Evolutionary conservation across 1,139 yeast genomes (phyloP).

Genomic region (Chernovozyma aurita): DNA sequence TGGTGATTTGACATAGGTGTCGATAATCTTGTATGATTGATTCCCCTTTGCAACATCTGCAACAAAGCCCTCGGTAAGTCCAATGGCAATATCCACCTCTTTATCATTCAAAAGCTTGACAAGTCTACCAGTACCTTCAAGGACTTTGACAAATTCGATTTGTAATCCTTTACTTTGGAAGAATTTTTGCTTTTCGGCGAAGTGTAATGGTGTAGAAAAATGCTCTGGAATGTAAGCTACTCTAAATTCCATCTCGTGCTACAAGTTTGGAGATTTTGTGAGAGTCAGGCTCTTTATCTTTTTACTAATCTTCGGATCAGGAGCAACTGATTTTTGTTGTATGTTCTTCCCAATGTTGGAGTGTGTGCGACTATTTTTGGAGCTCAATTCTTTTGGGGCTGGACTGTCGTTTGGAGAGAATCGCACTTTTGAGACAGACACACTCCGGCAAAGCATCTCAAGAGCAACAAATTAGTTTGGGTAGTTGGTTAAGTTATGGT

Average conservation of each 20-base stretch:
- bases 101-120: conserved; percentile 64
- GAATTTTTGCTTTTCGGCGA: conserved; percentile 61
- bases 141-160: conserved; percentile 66
- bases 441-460: too few relatives aligned
- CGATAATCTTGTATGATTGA: conserved; percentile 58
- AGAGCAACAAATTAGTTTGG: too few relatives aligned
- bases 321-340: too few relatives aligned
- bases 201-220: conserved; percentile 78
- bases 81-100: conserved; percentile 75
- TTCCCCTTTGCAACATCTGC: conserved; percentile 76
- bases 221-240: conserved; percentile 92
- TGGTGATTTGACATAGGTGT: conserved; percentile 82
- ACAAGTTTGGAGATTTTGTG: too few relatives aligned
- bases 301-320: too few relatives aligned
- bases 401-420: too few relatives aligned
- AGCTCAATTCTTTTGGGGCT: too few relatives aligned
- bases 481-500: too few relatives aligned
- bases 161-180: conserved; percentile 43
- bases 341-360: too few relatives aligned
- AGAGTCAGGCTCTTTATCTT: neutral
- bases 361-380: too few relatives aligned
- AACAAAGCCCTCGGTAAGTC: conserved; percentile 86
- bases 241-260: conserved; percentile 17
- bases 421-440: too few relatives aligned
- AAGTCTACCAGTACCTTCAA: conserved; percentile 86